Evolutionary conservation across 129 eudicot genomes (phyloP), one percentile per base, ranked within the genome.

Genomic region (Artemisia tridentata): DNA sequence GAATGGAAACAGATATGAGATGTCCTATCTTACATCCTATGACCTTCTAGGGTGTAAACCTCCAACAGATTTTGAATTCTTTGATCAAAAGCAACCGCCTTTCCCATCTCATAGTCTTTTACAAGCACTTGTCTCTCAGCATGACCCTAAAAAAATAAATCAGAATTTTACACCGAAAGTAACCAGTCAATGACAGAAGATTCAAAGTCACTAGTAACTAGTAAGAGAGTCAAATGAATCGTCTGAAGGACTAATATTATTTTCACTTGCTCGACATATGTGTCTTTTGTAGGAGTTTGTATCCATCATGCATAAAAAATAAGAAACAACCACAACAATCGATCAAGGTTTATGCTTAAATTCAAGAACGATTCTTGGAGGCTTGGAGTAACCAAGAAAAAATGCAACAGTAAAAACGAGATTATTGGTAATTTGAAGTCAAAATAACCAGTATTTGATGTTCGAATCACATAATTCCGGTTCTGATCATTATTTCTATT

Each of bases 51-150:
- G 1, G 98, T 89, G 86, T 78, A 93, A 58, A 87, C 98, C 79
- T 87, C 96, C 83, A 85, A 87, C 81, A 93, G 81, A 75, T 93
- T 93, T 45, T 85, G n/a, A 81, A 93, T 72, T 75, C 88, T 83
- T 75, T 80, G 88, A 16, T 87, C 84, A 81, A 93, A 93, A 67
- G 95, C 91, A 83, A 93, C 86, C 38, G 77, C 31, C 64, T 78
- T 89, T 67, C 97, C 98, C 72, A 73, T 81, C 21, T 79, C 86
- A 78, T 89, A 93, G 79, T 93, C 87, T 74, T 65, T 84, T 61
- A 93, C 98, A 66, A 93, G 98, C 69, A 93, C 98, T 84, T 81
- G 96, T 71, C 96, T 80, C 86, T 93, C 98, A 71, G 88, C 96
- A 77, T 73, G 54, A 29, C 86, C 96, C 98, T 93, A 75, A 69